A percentile compares a stretch with the other conserved stretches of the same genome.
Evolutionary conservation across 1,284 basidiomycete species (phyloP).

Genomic region (Marasmius tenuissimus): DNA sequence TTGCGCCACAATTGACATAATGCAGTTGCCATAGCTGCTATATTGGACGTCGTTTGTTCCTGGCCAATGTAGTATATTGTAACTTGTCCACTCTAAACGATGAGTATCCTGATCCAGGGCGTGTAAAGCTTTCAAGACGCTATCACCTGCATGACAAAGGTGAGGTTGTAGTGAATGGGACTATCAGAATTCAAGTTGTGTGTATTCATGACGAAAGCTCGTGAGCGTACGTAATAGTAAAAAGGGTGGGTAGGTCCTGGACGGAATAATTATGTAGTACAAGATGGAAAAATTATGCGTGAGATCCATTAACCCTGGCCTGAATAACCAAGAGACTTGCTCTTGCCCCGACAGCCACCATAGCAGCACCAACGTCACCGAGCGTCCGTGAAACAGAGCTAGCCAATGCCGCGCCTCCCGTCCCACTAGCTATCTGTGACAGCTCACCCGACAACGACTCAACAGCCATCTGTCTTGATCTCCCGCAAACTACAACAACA

Average conservation of each 20-base stretch:
- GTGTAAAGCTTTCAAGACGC: too few relatives aligned
- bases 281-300: neutral
- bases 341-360: conserved; percentile 51
- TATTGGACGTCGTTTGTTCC: too few relatives aligned
- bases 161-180: too few relatives aligned
- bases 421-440: conserved; percentile 46
- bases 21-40: too few relatives aligned
- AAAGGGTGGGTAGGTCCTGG: neutral
- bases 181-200: too few relatives aligned
- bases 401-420: conserved; percentile 42
- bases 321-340: conserved; percentile 67
- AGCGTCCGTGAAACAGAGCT: conserved; percentile 73
- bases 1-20: too few relatives aligned
- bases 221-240: neutral
- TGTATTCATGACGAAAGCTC: too few relatives aligned
- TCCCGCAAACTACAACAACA: conserved; percentile 68
- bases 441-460: conserved; percentile 62
- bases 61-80: too few relatives aligned
- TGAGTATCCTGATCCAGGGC: too few relatives aligned
- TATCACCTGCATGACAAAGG: too few relatives aligned
- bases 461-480: conserved; percentile 69
- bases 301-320: conserved; percentile 26
- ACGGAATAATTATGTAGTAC: neutral
- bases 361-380: conserved; percentile 71
- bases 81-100: too few relatives aligned